Evolutionary conservation across 148 eudicot genomes (phyloP), one percentile per base, ranked within the genome.

Genomic region (Camellia granthamiana): DNA sequence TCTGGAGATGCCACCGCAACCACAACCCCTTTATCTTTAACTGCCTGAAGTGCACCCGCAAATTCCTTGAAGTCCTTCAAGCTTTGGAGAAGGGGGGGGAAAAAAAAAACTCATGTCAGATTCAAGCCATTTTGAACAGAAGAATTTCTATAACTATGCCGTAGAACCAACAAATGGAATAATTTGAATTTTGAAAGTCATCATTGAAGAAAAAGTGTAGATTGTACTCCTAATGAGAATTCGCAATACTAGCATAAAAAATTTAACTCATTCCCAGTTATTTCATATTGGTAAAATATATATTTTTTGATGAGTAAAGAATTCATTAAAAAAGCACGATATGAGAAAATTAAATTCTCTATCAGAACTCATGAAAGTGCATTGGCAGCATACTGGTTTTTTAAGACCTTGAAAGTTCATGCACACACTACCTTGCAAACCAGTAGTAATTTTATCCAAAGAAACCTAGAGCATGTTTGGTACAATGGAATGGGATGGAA

Each of bases 1-100:
- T 96, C 99, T 0, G 92, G 94, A 75, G 98, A 96, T 64, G 99
- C 97, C 85, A 96, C 99, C 42, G 95, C 92, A 16, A 94, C 99
- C 83, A 89, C 91, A 18, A 92, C 85, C 54, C 99, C 99, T 81
- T 82, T 90, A 79, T 88, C 89, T 84, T 96, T 96, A 15, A 96
- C 95, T 8, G 86, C 88, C 77, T 94, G 95, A 54, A 96, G 79
- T 23, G 87, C 91, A 38, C 88, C 91, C 7, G 90, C 95, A 83
- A 96, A 96, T 82, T 96, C 95, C 88, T 89, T 92, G 89, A 96
- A 96, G 85, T 96, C 94, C 60, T 75, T 82, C 84, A 96, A 82
- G 65, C 99, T 96, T 51, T 18, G n/a, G 44, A 18, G 23, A 3
- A 9, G 14, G 5, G 13, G n/a, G n/a, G n/a, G n/a, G n/a, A n/a